These are phyloP conservation scores for Aspergillus unguis DNA, from an alignment of 2,329 filamentous ascomycete species.

Conservation along the genomic window DNA sequence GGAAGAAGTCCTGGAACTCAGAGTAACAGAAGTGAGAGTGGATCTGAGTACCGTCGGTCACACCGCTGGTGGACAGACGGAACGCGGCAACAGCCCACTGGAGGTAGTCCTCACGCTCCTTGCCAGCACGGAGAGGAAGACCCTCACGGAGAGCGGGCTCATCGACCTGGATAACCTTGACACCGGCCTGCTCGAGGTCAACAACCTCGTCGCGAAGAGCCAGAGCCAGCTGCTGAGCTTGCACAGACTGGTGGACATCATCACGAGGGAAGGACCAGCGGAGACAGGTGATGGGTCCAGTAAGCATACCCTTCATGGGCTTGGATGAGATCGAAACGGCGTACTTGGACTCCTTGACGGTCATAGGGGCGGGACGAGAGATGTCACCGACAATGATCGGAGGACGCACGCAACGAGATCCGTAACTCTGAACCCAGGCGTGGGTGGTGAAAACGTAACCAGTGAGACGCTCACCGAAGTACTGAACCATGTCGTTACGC, in stretches of 20 bases:
- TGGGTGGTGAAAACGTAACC: slow-evolving; percentile 99
- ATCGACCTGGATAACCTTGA: slow-evolving; percentile 98
- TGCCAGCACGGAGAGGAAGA: slow-evolving; percentile 90
- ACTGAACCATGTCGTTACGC: slow-evolving; percentile 99
- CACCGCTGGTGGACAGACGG: slow-evolving; percentile 90
- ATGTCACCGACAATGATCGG: slow-evolving; percentile 99
- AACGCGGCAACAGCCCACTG: slow-evolving; percentile 97
- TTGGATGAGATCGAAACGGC: slow-evolving; percentile 93
- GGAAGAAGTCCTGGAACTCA: slow-evolving; percentile 99
- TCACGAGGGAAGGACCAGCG: slow-evolving; percentile 99
- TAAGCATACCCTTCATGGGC: slow-evolving; percentile 99
- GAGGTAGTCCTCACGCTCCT: slow-evolving; percentile 95
- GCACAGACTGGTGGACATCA: slow-evolving; percentile 97
- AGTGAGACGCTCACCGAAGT: slow-evolving; percentile 96
- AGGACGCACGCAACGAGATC: slow-evolving; percentile 95
- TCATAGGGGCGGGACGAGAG: slow-evolving; percentile 95
- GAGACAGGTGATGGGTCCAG: slow-evolving; percentile 96
- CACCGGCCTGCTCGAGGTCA: slow-evolving; percentile 93
- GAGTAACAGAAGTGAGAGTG: slow-evolving; percentile 99
- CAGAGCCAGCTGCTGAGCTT: slow-evolving; percentile 97
- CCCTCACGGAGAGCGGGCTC: slow-evolving; percentile 99
- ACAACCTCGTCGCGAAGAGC: slow-evolving; percentile 97
- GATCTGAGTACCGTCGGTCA: slow-evolving; percentile 95
- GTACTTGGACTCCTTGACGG: slow-evolving; percentile 99
- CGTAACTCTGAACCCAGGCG: slow-evolving; percentile 98